Base-by-base conservation (phyloP, 768 basidiomycete species). In the Cystofilobasidium bisporidii region DNA sequence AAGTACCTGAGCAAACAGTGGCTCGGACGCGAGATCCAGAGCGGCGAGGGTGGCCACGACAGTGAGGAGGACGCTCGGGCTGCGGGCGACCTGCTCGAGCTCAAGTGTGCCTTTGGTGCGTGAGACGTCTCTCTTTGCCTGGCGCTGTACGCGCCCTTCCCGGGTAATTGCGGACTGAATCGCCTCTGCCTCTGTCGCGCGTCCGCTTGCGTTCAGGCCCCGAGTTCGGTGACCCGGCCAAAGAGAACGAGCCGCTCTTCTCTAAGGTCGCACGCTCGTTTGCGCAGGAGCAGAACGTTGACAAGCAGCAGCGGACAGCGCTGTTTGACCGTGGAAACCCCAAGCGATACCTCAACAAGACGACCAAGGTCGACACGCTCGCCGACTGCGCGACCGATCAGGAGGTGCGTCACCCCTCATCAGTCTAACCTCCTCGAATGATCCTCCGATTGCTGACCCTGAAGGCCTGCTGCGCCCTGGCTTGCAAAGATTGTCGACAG, bases 1-100 rank as follows among this genome's bases (percentile, higher is more conserved):
- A 92, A 92, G n/a, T 97, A 91, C 91, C 83, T 99, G 55, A 89
- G 90, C 55, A 88, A 89, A 74, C 91, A 90, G 74, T 97, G 91
- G 91, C 86, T 90, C 65, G 83, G 83, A 15, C 83, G 87, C 61
- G 89, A 92, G 72, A 98, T 99, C 50, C 94, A 98, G 76, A 72
- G 83, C 0, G 90, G 89, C 0, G 43, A 47, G 33, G 87, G 87
- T 2, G 91, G 91, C 3, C 94, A 98, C 75, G 88, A 96, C 70
- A 90, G 92, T 2, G 89, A 92, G 72, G 94, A 98, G 75, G 94
- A 98, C 72, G 93, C 94, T 0, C 80, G 86, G 24, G 88, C 93
- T 0, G 92, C 91, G 72, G 71, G 91, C 14, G 91, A 94, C 69
- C 79, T 99, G 36, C 75, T 99, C 26, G 82, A 83, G 73, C 84